Evolutionary conservation across 2,329 filamentous ascomycete genomes (phyloP), one percentile per base, ranked within the genome.

Genomic region (Ophiostoma sp.): DNA sequence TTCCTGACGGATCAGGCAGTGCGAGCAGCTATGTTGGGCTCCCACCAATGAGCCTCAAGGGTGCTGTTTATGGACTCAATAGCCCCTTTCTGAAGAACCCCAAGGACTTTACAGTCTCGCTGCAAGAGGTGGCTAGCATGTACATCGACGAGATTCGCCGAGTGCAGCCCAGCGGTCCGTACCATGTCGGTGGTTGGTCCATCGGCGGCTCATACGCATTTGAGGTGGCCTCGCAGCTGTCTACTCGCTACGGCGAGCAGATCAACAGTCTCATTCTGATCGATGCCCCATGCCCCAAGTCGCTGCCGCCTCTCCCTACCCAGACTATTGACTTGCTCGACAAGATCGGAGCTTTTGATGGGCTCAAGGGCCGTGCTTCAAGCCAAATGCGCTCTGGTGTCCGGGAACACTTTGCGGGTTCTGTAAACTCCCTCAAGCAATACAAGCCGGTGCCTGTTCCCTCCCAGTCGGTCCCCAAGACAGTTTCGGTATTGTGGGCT

Each of bases 121-220:
- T 91, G 69, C 85, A 88, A 74, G 87, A 87, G 33, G 86, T 90
- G 76, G 86, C 88, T 6, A 79, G 83, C 73, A 84, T 89, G 76
- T 91, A 89, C 78, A 84, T 91, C 48, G 80, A 83, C 4, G 90
- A 92, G 79, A 90, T 93, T 78, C 89, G 87, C 78, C 85, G 87
- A 4, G 88, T 89, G 67, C 90, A 93, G 78, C 87, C 89, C 2
- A 76, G 81, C 23, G 90, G 90, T 0, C 88, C 89, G 0, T 92
- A 91, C 78, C 83, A 84, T 68, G 79, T 93, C 0, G 86, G 87
- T 20, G 91, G 91, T 27, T 93, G 90, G 90, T 91, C 87, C 23
- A 90, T 89, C 1, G 91, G 90, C 33, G 90, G 90, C 44, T 89
- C 92, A 65, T 88, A 89, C 71, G 89, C 90, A 62, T 92, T 86